phyloP scores from a whole-genome alignment of 164 flowering plant species.

The Magnolia kwangsiensis region DNA sequence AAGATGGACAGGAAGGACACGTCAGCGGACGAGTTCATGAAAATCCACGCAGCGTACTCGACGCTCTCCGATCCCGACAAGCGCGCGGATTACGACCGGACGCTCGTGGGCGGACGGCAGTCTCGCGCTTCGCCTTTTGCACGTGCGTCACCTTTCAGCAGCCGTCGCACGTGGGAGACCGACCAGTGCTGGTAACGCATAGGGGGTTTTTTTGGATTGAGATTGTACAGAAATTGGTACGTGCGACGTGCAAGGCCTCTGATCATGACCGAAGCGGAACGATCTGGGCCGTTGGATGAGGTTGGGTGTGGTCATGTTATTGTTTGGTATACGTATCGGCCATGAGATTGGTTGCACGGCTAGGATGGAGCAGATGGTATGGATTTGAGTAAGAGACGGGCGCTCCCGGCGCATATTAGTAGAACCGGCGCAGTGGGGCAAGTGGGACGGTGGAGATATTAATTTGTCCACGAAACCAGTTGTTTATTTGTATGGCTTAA shows the following conservation, averaged over 20 bases:
- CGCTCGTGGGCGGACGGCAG: neutral
- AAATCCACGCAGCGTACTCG: slow-evolving; percentile 34
- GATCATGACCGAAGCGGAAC: neutral
- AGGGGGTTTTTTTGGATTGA: neutral
- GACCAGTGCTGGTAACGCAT: slow-evolving; percentile 43
- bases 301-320: neutral
- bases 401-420: no score
- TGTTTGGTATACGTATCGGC: neutral
- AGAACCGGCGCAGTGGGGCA: no score
- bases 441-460: no score
- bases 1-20: slow-evolving; percentile 15
- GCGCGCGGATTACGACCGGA: slow-evolving; percentile 36
- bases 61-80: slow-evolving; percentile 38
- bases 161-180: slow-evolving; percentile 41
- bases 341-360: neutral
- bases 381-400: no score
- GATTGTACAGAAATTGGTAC: neutral
- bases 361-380: no score
- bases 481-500: no score
- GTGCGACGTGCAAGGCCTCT: neutral
- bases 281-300: neutral
- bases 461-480: no score
- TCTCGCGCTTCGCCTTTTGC: neutral
- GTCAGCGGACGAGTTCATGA: slow-evolving; percentile 34
- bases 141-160: slow-evolving; percentile 1